A percentile compares a stretch with the other conserved stretches of the same genome.
Conservation (phyloP, 345 rosid genomes). For the Eucalyptus victrix region DNA sequence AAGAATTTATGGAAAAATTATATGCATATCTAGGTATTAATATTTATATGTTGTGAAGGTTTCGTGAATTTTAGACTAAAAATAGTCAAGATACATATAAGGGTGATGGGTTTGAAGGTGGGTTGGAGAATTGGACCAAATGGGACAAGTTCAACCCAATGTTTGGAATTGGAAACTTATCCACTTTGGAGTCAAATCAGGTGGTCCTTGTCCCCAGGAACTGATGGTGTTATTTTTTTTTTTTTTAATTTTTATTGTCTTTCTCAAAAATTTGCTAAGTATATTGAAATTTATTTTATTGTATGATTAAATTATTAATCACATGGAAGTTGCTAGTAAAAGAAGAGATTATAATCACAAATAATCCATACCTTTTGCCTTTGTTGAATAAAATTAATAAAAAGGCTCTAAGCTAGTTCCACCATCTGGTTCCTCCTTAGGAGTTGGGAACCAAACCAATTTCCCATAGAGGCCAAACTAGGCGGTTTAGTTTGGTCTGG, state of each 20-base stretch:
- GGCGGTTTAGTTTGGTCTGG: accelerated
- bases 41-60: neutral
- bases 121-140: accelerated
- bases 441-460: too few relatives aligned
- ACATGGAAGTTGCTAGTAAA: neutral
- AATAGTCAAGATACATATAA: neutral
- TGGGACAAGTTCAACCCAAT: neutral
- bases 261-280: neutral
- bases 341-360: neutral
- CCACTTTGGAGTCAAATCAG: accelerated
- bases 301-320: neutral
- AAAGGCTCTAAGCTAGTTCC: neutral
- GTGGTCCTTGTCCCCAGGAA: neutral
- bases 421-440: accelerated
- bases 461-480: too few relatives aligned
- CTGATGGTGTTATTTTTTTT: accelerated
- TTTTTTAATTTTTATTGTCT: neutral
- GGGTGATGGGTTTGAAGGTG: neutral
- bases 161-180: neutral
- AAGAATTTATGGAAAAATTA: neutral
- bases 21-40: neutral
- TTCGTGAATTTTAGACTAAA: accelerated
- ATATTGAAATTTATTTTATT: neutral
- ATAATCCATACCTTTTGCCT: neutral
- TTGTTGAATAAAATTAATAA: neutral